Percentiles rank a stretch among this genome's conserved stretches.
These are phyloP conservation scores for Candida anglica DNA, from an alignment of 805 yeast genomes.

Conservation along the genomic window DNA sequence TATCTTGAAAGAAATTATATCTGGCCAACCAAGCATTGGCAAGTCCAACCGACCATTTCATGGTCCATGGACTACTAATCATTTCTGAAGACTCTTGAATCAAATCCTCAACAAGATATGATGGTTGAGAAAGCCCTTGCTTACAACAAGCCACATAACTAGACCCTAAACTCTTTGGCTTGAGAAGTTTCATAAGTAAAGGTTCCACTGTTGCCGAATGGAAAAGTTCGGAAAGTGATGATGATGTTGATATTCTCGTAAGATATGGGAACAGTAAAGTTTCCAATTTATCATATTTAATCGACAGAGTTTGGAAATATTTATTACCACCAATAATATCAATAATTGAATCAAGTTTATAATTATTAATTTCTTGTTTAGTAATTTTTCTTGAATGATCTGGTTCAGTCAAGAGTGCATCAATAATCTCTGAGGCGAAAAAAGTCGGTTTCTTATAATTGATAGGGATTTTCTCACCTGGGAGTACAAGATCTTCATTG, in stretches of 20 bases:
- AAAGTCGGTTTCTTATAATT: conserved; percentile 35
- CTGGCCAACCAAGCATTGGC: conserved; percentile 23
- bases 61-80: conserved; percentile 29
- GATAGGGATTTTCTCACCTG: conserved; percentile 30
- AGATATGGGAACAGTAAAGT: conserved; percentile 25
- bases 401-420: conserved; percentile 23
- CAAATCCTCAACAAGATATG: conserved; percentile 29
- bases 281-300: conserved; percentile 26
- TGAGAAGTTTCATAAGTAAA: conserved; percentile 29
- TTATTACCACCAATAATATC: conserved; percentile 39
- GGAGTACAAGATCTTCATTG: conserved; percentile 30
- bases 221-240: conserved; percentile 17
- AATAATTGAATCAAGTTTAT: conserved; percentile 31
- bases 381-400: conserved; percentile 12
- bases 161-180: conserved; percentile 32
- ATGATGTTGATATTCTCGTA: conserved; percentile 8
- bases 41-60: conserved; percentile 27
- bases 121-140: conserved; percentile 24
- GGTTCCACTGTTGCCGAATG: conserved; percentile 26
- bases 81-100: conserved; percentile 12
- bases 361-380: conserved; percentile 18
- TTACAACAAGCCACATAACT: conserved; percentile 33
- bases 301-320: conserved; percentile 26
- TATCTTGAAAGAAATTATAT: conserved; percentile 34
- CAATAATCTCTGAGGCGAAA: conserved; percentile 34